phyloP scores from a whole-genome alignment of 164 flowering plant genomes.

The Buxus sempervirens region DNA sequence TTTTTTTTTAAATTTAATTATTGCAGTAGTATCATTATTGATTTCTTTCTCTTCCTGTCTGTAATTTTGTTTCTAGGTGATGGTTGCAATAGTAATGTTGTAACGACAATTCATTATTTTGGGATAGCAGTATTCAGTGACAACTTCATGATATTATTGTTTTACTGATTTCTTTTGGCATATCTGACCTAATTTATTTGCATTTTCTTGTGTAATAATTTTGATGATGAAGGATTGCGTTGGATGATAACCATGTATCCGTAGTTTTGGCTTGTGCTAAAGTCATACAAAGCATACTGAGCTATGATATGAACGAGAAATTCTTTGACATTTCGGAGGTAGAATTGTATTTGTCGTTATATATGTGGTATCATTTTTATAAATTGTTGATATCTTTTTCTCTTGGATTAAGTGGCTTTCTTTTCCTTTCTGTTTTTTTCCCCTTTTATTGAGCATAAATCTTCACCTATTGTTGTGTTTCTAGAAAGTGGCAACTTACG shows the following conservation, averaged over 20 bases:
- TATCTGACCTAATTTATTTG: background rate
- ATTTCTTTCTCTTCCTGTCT: too few species aligned
- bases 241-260: constrained; percentile 85
- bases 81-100: background rate
- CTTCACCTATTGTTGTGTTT: constrained; percentile 12
- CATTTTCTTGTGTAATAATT: constrained; percentile 1
- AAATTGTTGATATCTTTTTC: background rate
- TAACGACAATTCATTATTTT: background rate
- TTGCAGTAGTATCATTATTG: too few species aligned
- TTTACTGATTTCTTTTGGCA: background rate
- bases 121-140: background rate
- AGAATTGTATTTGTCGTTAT: constrained; percentile 7
- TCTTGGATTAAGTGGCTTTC: background rate
- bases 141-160: background rate
- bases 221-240: constrained; percentile 53
- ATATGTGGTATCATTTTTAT: constrained; percentile 5
- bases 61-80: too few species aligned
- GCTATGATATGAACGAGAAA: constrained; percentile 64
- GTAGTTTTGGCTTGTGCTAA: constrained; percentile 66
- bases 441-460: constrained; percentile 24
- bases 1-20: too few species aligned
- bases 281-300: constrained; percentile 55
- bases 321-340: constrained; percentile 67
- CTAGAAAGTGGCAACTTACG: constrained; percentile 43
- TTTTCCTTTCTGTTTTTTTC: constrained; percentile 20